phyloP scores from a whole-genome alignment of 2,329 filamentous ascomycete genomes.

The Ophiosphaerella narmari region DNA sequence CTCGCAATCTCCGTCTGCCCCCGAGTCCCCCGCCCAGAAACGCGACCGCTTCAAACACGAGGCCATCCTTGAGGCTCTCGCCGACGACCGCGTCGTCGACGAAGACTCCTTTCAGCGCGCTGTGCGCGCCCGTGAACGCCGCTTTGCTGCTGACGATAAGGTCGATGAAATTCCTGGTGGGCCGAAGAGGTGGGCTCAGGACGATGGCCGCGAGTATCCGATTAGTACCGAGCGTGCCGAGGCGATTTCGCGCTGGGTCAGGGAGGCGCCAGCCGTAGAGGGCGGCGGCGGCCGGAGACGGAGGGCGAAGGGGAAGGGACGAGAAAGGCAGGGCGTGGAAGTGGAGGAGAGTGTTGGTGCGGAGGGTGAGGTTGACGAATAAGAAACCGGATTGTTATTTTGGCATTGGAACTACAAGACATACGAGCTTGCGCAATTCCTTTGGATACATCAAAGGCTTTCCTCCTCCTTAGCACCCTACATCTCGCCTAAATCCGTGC shows the following conservation, averaged over 20 bases:
- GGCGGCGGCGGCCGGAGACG: conserved; percentile 41
- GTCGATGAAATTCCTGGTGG: conserved; percentile 27
- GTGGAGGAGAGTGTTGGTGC: conserved; percentile 18
- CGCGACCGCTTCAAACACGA: conserved; percentile 66
- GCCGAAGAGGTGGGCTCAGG: conserved; percentile 65
- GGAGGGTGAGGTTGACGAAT: conserved; percentile 27
- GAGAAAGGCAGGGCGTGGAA: conserved; percentile 1
- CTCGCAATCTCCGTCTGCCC: neutral
- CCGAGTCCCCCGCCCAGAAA: conserved; percentile 58
- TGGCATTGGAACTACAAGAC: neutral
- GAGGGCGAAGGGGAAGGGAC: conserved; percentile 32
- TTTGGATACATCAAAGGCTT: no score
- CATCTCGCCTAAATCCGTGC: no score
- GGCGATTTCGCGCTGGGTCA: conserved; percentile 71
- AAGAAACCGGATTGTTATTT: neutral
- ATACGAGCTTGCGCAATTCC: no score
- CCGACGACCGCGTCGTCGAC: conserved; percentile 70
- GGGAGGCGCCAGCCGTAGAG: conserved; percentile 50
- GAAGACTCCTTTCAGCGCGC: conserved; percentile 68
- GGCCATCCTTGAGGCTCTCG: conserved; percentile 68
- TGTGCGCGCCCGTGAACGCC: conserved; percentile 63
- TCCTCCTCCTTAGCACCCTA: no score
- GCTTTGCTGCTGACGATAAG: conserved; percentile 62
- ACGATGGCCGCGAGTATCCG: conserved; percentile 70
- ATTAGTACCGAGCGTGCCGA: conserved; percentile 72